A percentile compares a stretch with the other conserved stretches of the same genome.
phyloP scores from a whole-genome alignment of 805 yeast genomes.

The Kodamaea lidongshanica region DNA sequence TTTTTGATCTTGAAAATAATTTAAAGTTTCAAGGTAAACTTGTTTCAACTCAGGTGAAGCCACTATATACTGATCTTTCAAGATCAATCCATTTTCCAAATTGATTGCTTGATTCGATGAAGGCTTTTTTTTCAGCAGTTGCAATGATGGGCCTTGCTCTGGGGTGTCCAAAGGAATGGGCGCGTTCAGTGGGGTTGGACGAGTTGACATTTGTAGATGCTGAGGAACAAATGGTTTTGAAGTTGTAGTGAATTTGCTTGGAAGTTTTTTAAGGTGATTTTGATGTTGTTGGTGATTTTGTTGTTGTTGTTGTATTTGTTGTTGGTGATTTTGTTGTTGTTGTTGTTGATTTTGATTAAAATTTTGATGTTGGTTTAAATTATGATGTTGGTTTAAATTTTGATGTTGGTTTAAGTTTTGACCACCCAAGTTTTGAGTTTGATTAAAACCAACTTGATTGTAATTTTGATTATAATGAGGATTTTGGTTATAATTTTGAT shows the following conservation, averaged over 20 bases:
- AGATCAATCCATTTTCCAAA: constrained; percentile 58
- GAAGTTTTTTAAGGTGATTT: no score
- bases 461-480: constrained; percentile 1
- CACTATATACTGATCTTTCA: constrained; percentile 50
- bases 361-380: no score
- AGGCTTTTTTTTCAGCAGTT: no score
- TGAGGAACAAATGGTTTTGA: no score
- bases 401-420: background rate
- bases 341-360: constrained; percentile 9
- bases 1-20: constrained; percentile 44
- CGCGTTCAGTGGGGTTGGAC: no score
- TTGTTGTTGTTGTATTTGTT: constrained; percentile 5
- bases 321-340: constrained; percentile 6
- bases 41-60: constrained; percentile 53
- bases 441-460: background rate
- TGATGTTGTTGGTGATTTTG: constrained; percentile 7
- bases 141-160: no score
- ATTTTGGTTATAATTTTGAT: no score
- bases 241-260: no score
- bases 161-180: no score
- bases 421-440: constrained; percentile 1
- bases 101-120: constrained; percentile 25
- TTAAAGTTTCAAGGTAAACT: constrained; percentile 42
- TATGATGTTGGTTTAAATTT: no score
- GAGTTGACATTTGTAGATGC: constrained; percentile 10